Base-by-base conservation (phyloP, 2,329 filamentous ascomycete species). In the Gaeumannomyces sp. region DNA sequence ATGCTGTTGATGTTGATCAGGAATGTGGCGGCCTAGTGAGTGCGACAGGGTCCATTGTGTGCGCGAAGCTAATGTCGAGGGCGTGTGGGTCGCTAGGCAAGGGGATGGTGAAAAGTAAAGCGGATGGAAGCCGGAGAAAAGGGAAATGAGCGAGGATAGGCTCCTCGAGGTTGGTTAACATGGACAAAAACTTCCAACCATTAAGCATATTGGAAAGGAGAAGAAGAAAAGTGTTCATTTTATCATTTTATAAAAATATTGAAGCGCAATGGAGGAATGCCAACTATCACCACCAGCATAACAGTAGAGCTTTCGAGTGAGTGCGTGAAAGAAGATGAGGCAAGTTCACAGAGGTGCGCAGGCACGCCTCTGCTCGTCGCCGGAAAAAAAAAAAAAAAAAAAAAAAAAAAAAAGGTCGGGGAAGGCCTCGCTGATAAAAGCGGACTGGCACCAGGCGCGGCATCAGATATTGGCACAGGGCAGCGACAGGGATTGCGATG, bases 401-500 rank as follows among this genome's bases (percentile, higher is more conserved):
- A 53, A 53, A 53, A 53, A 53, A 53, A 53, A n/a, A 53, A 53
- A 53, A 53, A 53, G 45, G 22, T 25, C 22, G 45, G 45, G 45
- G 45, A 10, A 53, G 45, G 45, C 45, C 38, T 19, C n/a, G 28
- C 28, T 25, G 59, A 60, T 38, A 60, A 60, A 60, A 38, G 31
- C 31, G 31, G 29, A 60, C 45, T 53, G 45, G 45, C 45, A 53
- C n/a, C 45, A 2, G 45, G 45, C n/a, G n/a, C 45, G 19, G 45
- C 59, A 35, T 59, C 29, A 60, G 59, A 60, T 60, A 60, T 60
- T 60, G 29, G 31, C 59, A 60, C 16, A 7, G 31, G 22, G 10
- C 59, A 35, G 28, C 16, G 31, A 35, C 59, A 60, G 59, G 59
- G 59, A 28, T 60, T 14, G 13, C 14, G 22, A 1, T 8, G 31